Percentiles rank a stretch among this genome's conserved stretches.
Evolutionary conservation across 306 rosid species (phyloP).

Genomic region (Purshia tridentata): DNA sequence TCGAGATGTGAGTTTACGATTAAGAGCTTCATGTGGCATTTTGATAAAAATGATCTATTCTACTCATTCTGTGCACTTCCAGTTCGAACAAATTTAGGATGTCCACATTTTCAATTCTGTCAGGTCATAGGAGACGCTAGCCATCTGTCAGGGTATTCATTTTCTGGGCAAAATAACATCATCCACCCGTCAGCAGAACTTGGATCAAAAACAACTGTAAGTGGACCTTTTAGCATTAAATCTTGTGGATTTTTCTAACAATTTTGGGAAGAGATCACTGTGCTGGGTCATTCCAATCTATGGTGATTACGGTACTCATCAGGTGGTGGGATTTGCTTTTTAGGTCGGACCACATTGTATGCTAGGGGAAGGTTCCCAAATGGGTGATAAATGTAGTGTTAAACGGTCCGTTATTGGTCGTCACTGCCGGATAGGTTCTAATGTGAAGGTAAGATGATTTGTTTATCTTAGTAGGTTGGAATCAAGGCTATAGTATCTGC

Average conservation of each 20-base stretch:
- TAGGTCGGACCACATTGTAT: slow-evolving; percentile 99
- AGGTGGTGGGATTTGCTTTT: slow-evolving; percentile 23
- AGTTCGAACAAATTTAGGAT: slow-evolving; percentile 15
- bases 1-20: slow-evolving; percentile 76
- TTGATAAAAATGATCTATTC: background rate
- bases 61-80: slow-evolving; percentile 10
- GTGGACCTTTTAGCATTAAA: slow-evolving; percentile 27
- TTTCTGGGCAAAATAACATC: slow-evolving; percentile 84
- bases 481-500: slow-evolving; percentile 1
- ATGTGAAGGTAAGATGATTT: slow-evolving; percentile 68
- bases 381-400: slow-evolving; percentile 98
- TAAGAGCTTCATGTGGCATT: slow-evolving; percentile 11
- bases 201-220: slow-evolving; percentile 90
- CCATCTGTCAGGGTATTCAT: slow-evolving; percentile 85
- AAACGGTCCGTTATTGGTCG: slow-evolving; percentile 97
- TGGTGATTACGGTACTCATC: slow-evolving; percentile 26
- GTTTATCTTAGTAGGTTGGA: slow-evolving; percentile 17
- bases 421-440: slow-evolving; percentile 98
- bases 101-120: slow-evolving; percentile 14
- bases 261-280: slow-evolving; percentile 23
- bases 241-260: slow-evolving; percentile 2
- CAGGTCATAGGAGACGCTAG: slow-evolving; percentile 88
- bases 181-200: slow-evolving; percentile 82
- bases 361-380: slow-evolving; percentile 97
- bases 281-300: slow-evolving; percentile 14